Conservation (phyloP, 2,329 filamentous ascomycete species). For the Cladophialophora psammophila region DNA sequence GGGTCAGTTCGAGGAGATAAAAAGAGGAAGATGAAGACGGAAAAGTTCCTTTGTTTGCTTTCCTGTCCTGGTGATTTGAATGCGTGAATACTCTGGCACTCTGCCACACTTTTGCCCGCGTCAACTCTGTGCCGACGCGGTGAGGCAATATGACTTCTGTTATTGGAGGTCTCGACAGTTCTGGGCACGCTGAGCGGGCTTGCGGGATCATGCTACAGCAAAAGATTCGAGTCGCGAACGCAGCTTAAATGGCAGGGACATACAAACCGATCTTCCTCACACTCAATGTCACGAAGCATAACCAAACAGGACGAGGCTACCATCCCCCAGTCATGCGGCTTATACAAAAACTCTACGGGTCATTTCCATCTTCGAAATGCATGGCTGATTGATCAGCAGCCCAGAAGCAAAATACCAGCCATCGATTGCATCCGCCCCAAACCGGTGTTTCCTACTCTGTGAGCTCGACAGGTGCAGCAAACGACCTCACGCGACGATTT, state of each 20-base stretch:
- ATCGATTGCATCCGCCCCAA: neutral
- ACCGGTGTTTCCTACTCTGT: neutral
- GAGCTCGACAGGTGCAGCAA: neutral
- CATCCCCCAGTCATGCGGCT: neutral
- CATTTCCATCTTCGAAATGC: neutral
- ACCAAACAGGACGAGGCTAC: neutral
- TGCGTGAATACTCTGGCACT: neutral
- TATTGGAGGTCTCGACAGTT: neutral
- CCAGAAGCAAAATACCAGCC: neutral
- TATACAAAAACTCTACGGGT: neutral
- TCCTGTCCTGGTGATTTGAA: neutral
- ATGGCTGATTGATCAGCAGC: neutral
- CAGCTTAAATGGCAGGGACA: neutral
- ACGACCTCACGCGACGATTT: neutral
- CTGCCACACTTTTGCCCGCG: neutral
- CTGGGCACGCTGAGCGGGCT: neutral
- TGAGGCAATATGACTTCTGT: neutral
- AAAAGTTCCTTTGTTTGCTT: neutral
- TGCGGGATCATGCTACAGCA: neutral
- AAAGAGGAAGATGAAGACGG: neutral
- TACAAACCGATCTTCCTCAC: neutral
- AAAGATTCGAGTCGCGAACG: neutral
- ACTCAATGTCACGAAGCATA: neutral
- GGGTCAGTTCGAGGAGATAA: no score
- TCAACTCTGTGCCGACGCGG: neutral